These are phyloP conservation scores for Rosa persica DNA, from an alignment of 306 rosid species.

Conservation along the genomic window DNA sequence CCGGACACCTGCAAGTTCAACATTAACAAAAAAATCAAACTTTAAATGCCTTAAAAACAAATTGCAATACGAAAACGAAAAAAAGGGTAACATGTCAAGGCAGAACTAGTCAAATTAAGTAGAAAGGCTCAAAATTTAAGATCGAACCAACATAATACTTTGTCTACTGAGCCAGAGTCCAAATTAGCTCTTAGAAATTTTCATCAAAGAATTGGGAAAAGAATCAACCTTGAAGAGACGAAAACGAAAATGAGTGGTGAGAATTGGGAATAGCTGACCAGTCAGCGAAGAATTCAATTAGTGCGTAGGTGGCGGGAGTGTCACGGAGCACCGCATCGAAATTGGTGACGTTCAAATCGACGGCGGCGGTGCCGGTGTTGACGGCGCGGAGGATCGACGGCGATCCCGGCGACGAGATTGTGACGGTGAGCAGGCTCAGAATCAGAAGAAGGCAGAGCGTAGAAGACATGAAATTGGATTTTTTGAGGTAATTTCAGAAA, in stretches of 20 bases:
- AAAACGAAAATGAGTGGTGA: neutral
- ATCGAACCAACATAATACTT: neutral
- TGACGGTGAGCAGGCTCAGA: constrained; percentile 39
- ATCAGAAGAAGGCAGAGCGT: constrained; percentile 33
- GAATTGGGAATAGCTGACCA: constrained; percentile 53
- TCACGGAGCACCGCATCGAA: constrained; percentile 73
- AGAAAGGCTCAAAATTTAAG: neutral
- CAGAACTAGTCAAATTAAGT: neutral
- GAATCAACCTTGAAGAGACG: neutral
- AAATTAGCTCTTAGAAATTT: neutral
- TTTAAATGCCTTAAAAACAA: neutral
- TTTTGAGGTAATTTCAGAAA: neutral
- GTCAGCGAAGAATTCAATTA: constrained; percentile 85
- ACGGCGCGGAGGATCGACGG: constrained; percentile 67
- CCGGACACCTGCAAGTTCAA: constrained; percentile 80
- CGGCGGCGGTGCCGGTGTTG: constrained; percentile 37
- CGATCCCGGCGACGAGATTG: constrained; percentile 40
- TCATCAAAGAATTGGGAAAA: neutral
- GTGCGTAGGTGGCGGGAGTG: constrained; percentile 73
- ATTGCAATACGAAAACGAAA: neutral
- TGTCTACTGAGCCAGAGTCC: neutral
- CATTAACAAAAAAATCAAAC: constrained; percentile 24
- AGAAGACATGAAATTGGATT: constrained; percentile 24
- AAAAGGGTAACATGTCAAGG: neutral
- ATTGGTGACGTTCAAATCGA: constrained; percentile 69